Evolutionary conservation across 352 stramenopile species (phyloP).

Genomic region (Pythium coloratum): DNA sequence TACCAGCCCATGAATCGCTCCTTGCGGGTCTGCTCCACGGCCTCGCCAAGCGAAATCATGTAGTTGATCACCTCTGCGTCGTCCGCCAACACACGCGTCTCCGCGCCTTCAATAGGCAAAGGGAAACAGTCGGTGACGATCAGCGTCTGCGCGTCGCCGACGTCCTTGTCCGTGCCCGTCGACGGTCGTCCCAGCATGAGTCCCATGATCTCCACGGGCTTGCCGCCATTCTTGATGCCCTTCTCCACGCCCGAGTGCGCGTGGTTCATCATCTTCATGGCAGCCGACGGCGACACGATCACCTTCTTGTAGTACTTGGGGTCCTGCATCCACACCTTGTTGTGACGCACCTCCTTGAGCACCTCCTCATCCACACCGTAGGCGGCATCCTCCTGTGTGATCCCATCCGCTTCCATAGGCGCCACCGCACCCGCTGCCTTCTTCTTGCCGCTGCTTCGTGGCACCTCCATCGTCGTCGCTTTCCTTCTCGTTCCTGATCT

Average conservation of each 20-base stretch:
- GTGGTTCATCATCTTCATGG: slow-evolving; percentile 98
- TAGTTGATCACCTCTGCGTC: slow-evolving; percentile 98
- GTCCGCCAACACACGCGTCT: slow-evolving; percentile 96
- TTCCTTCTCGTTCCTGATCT: slow-evolving; percentile 4
- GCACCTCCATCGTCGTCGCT: slow-evolving; percentile 20
- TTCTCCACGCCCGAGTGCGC: slow-evolving; percentile 98
- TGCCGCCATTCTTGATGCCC: slow-evolving; percentile 94
- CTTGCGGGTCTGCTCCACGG: slow-evolving; percentile 92
- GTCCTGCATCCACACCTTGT: slow-evolving; percentile 90
- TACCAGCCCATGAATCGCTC: slow-evolving; percentile 99
- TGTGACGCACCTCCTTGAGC: slow-evolving; percentile 83
- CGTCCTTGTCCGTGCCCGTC: slow-evolving; percentile 82
- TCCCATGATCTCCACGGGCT: slow-evolving; percentile 99
- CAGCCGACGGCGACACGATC: slow-evolving; percentile 92
- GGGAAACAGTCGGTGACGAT: slow-evolving; percentile 98
- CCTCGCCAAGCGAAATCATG: slow-evolving; percentile 98
- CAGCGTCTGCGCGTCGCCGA: slow-evolving; percentile 88
- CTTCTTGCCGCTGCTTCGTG: slow-evolving; percentile 18
- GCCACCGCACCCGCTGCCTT: slow-evolving; percentile 7
- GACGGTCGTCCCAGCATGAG: slow-evolving; percentile 95
- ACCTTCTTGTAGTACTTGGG: slow-evolving; percentile 96
- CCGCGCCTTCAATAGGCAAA: slow-evolving; percentile 95
- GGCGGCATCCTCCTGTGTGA: slow-evolving; percentile 55
- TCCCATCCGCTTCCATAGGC: slow-evolving; percentile 27
- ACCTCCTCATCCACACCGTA: slow-evolving; percentile 86